Conservation (phyloP, 2,329 filamentous ascomycete genomes). For the Rhinocladiella similis region DNA sequence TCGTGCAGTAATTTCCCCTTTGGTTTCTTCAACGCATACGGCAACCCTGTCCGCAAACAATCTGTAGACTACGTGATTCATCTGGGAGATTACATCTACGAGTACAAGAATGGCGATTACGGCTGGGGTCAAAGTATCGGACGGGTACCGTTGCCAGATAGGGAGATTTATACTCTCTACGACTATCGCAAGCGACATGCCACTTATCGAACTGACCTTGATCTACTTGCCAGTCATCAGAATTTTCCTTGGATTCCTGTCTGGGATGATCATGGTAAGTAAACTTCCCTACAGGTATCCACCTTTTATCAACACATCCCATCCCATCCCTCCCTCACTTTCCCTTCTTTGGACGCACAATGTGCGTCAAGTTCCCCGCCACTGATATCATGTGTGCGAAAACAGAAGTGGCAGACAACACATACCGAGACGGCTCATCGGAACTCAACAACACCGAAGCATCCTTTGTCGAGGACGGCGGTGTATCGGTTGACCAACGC, state of each 20-base stretch:
- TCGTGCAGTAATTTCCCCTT: constrained; percentile 69
- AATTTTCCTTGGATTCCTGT: constrained; percentile 63
- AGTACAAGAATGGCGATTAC: constrained; percentile 48
- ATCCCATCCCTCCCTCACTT: no score
- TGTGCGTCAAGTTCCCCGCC: no score
- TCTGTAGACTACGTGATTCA: constrained; percentile 62
- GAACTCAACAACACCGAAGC: constrained; percentile 66
- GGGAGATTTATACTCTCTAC: constrained; percentile 48
- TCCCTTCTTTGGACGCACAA: not conserved
- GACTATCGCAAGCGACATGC: constrained; percentile 59
- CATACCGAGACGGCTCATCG: constrained; percentile 62
- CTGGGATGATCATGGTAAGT: constrained; percentile 60
- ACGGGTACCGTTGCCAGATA: constrained; percentile 55
- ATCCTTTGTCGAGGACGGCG: constrained; percentile 58
- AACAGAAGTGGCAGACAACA: constrained; percentile 62
- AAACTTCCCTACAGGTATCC: not conserved
- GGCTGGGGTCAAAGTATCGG: constrained; percentile 54
- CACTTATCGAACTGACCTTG: constrained; percentile 62
- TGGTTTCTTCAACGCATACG: constrained; percentile 31
- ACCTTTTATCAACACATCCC: no score
- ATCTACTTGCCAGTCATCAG: constrained; percentile 58
- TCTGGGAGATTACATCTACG: constrained; percentile 64
- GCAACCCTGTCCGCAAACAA: constrained; percentile 59
- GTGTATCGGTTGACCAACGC: constrained; percentile 68
- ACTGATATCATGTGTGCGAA: not conserved